Conservation (phyloP, 192 early-diverging fungal genomes). For the Allomyces macrogynus region DNA sequence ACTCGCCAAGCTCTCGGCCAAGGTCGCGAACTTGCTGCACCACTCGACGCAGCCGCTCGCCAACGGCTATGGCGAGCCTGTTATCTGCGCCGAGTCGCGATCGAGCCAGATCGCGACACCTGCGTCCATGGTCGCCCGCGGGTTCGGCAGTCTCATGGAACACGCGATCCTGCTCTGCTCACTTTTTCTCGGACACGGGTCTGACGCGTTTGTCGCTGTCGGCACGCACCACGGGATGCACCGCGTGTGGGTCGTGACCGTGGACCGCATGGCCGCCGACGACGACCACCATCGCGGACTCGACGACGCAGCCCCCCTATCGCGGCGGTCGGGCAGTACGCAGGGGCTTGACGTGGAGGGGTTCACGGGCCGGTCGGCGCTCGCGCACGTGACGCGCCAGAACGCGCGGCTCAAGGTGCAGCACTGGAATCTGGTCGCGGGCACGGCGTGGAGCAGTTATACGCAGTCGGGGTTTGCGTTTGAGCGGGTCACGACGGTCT, state of each 20-base stretch:
- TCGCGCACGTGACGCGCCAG: background rate
- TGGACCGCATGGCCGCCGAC: constrained; percentile 2
- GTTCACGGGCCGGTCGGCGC: too few species aligned
- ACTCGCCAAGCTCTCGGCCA: background rate
- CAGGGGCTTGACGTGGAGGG: too few species aligned
- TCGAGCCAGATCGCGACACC: constrained; percentile 10
- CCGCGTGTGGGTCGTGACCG: constrained; percentile 18
- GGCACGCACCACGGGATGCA: constrained; percentile 7
- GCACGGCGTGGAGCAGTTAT: constrained; percentile 1
- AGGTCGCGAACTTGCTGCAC: background rate
- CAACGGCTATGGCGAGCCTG: background rate
- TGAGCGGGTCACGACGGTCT: constrained; percentile 13
- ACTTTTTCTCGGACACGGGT: constrained; percentile 11
- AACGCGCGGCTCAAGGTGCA: constrained; percentile 6
- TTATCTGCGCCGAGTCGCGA: background rate
- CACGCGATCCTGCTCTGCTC: constrained; percentile 15
- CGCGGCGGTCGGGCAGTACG: too few species aligned
- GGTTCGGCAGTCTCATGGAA: constrained; percentile 11
- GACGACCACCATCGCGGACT: constrained; percentile 4
- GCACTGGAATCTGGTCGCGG: constrained; percentile 18
- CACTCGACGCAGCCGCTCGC: constrained; percentile 1
- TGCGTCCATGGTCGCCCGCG: constrained; percentile 9
- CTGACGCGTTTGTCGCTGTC: constrained; percentile 17
- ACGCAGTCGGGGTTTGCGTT: constrained; percentile 8
- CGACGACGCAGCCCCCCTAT: background rate